Base-by-base conservation (phyloP, 75 land plant genomes). In the Picea sitchensis region DNA sequence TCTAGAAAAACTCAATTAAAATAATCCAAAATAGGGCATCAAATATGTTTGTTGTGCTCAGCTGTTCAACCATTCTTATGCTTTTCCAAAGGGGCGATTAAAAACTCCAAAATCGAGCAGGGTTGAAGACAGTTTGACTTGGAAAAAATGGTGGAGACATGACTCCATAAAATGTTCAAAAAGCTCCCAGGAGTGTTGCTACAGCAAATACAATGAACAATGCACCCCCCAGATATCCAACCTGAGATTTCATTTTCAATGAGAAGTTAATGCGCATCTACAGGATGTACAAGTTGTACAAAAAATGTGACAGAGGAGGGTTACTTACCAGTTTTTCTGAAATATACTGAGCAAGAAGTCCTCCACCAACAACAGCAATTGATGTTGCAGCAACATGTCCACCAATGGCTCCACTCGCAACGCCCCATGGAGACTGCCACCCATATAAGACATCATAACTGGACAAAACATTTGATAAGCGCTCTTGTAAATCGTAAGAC, bases 381-480 rank as follows among this genome's bases (percentile, higher is more conserved):
- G 81, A 81, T n/a, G 99, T 98, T 32, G 99, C 99, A 51, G 92
- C 2, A 5, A 93, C 83, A 80, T 98, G 99, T 60, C 99, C 99
- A 41, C 84, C 91, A 75, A 95, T 98, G 77, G 99, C 99, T 65
- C 99, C 99, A 73, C 91, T 79, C 11, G 99, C 99, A 51, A 98
- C 99, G 79, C 99, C 99, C 92, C 88, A 89, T 23, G 99, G 98
- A 67, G 99, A 93, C 99, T 95, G 85, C 20, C 80, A 69, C 69
- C 21, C 65, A 90, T n/a, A 34, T 5, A 60, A 74, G 26, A 15
- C 26, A 61, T 44, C 41, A 79, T 34, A n/a, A 26, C 21, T 30
- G 44, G 2, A 71, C 23, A 71, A 20, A 69, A 71, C 44, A 71
- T n/a, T n/a, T 38, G 21, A 32, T 20, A 56, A 76, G 47, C 12